phyloP scores from a whole-genome alignment of 169 alveolate genomes.

The Plasmodium reichenowi region DNA sequence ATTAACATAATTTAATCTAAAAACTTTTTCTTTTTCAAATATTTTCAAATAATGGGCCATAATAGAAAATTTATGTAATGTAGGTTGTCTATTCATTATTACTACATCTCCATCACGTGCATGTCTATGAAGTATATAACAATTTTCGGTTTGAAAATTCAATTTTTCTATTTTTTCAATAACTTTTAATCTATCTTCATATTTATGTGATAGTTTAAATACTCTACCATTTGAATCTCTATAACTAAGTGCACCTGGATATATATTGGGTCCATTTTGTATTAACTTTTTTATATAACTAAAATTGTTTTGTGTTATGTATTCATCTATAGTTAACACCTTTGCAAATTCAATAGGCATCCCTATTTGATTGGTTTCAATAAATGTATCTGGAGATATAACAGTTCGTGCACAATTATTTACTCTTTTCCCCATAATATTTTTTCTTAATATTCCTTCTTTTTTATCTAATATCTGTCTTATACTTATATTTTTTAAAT shows the following conservation, averaged over 20 bases:
- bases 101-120: constrained; percentile 97
- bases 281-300: constrained; percentile 90
- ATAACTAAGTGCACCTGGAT: constrained; percentile 97
- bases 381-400: constrained; percentile 98
- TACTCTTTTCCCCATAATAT: constrained; percentile 99
- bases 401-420: constrained; percentile 99
- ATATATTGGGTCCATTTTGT: constrained; percentile 94
- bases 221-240: constrained; percentile 85
- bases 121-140: constrained; percentile 93
- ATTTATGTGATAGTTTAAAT: constrained; percentile 77
- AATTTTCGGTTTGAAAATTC: constrained; percentile 77
- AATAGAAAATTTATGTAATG: constrained; percentile 97
- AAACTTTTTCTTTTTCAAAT: constrained; percentile 94
- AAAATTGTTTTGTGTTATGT: constrained; percentile 92
- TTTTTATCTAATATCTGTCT: constrained; percentile 96
- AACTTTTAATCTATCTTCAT: constrained; percentile 91
- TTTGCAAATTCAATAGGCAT: constrained; percentile 96
- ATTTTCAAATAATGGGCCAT: constrained; percentile 95
- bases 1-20: constrained; percentile 98
- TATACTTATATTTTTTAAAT: constrained; percentile 91
- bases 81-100: constrained; percentile 97
- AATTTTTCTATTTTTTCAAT: constrained; percentile 70
- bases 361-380: constrained; percentile 97
- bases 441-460: constrained; percentile 97
- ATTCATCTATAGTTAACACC: constrained; percentile 95